Percentiles rank a stretch among this genome's conserved stretches.
phyloP scores from a whole-genome alignment of 805 yeast species.

The Candida xyloterini region DNA sequence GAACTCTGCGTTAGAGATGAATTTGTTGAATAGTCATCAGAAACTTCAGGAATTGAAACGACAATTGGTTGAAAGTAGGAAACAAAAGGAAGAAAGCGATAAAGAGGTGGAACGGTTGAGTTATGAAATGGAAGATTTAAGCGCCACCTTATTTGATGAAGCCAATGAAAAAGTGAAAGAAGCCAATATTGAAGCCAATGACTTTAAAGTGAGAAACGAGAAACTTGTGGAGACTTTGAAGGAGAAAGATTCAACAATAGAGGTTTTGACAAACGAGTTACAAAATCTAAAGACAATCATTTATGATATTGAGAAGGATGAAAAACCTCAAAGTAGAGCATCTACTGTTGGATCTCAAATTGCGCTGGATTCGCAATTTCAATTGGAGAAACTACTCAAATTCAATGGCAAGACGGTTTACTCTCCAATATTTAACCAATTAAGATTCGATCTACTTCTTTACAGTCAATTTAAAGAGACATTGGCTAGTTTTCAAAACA shows the following conservation, averaged over 20 bases:
- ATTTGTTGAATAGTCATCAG: slow-evolving; percentile 27
- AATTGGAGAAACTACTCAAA: slow-evolving; percentile 13
- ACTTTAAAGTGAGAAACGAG: slow-evolving; percentile 55
- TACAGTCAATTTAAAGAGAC: slow-evolving; percentile 46
- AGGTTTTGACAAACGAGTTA: slow-evolving; percentile 63
- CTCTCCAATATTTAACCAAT: slow-evolving; percentile 31
- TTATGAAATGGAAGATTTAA: slow-evolving; percentile 75
- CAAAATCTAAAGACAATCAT: slow-evolving; percentile 60
- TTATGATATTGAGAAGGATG: slow-evolving; percentile 47
- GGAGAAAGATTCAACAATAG: slow-evolving; percentile 69
- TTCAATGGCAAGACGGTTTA: slow-evolving; percentile 28
- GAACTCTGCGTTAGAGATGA: slow-evolving; percentile 25
- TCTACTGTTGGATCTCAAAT: slow-evolving; percentile 1
- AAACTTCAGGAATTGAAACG: slow-evolving; percentile 34
- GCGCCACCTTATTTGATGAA: slow-evolving; percentile 74
- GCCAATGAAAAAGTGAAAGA: slow-evolving; percentile 83
- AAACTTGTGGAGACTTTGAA: slow-evolving; percentile 50
- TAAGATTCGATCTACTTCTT: slow-evolving; percentile 43
- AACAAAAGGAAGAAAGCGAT: slow-evolving; percentile 48
- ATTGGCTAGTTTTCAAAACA: slow-evolving; percentile 24
- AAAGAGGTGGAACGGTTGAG: slow-evolving; percentile 57
- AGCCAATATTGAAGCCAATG: slow-evolving; percentile 67
- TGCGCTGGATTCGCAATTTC: slow-evolving; percentile 19
- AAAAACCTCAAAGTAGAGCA: background rate
- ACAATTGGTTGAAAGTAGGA: slow-evolving; percentile 30